These are phyloP conservation scores for Claviceps paspali DNA, from an alignment of 2,329 filamentous ascomycete species.

Conservation along the genomic window DNA sequence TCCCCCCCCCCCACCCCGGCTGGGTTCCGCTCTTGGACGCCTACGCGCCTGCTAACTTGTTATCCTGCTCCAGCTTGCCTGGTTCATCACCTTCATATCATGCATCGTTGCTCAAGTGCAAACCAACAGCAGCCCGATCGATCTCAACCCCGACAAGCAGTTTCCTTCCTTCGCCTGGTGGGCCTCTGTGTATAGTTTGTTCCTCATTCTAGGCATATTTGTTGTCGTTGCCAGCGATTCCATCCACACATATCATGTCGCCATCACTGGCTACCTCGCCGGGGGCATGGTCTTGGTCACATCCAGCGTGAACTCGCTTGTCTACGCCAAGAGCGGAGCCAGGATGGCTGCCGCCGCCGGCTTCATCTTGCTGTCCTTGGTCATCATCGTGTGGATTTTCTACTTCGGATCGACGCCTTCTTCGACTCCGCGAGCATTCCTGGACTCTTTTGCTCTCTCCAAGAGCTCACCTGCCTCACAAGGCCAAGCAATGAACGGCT, in stretches of 20 bases:
- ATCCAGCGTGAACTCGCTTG: slow-evolving; percentile 70
- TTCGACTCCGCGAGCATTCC: slow-evolving; percentile 71
- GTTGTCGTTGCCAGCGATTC: slow-evolving; percentile 74
- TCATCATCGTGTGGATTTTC: slow-evolving; percentile 93
- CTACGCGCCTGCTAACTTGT: neutral
- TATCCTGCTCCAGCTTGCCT: slow-evolving; percentile 53
- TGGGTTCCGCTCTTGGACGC: neutral
- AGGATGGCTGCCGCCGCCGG: slow-evolving; percentile 81
- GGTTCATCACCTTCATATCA: slow-evolving; percentile 82
- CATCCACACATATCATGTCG: slow-evolving; percentile 78
- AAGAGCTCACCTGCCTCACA: slow-evolving; percentile 63
- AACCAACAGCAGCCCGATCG: slow-evolving; percentile 15
- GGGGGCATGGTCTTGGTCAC: slow-evolving; percentile 75
- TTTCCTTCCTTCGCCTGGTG: slow-evolving; percentile 92
- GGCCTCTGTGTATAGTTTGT: slow-evolving; percentile 72
- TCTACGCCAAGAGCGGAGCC: slow-evolving; percentile 59
- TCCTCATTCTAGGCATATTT: slow-evolving; percentile 64
- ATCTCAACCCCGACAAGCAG: slow-evolving; percentile 13
- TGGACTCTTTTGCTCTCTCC: slow-evolving; percentile 88
- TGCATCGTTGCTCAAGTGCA: slow-evolving; percentile 58
- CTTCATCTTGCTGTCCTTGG: slow-evolving; percentile 86
- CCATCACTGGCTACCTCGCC: slow-evolving; percentile 73
- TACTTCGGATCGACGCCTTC: slow-evolving; percentile 93
- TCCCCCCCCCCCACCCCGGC: neutral
- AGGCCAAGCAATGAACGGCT: slow-evolving; percentile 57